Base-by-base conservation (phyloP, 169 alveolate species). In the Cryptosporidium parvum region DNA sequence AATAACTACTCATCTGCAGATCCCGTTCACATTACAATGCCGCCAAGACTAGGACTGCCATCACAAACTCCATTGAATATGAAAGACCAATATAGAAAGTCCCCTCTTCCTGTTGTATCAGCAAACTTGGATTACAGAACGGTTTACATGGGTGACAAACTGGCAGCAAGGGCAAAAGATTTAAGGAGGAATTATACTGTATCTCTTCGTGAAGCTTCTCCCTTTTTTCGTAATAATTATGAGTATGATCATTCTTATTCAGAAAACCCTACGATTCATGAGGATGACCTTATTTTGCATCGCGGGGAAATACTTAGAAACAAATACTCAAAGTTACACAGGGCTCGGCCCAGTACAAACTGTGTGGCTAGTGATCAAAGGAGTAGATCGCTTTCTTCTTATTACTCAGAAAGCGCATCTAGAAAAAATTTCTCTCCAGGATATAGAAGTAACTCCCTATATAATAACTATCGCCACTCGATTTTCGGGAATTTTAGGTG, bases 51-150 rank as follows among this genome's bases (percentile, higher is more conserved):
- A 31, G 89, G 89, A 18, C 39, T 80, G 7, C 89, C 89, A 0
- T 62, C 75, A 3, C 89, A 80, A 62, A 80, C 89, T 21, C 89
- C 89, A 26, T 62, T 80, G 44, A 80, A 80, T 12, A 61, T 59
- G 31, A 59, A 33, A 18, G 89, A 80, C 44, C 75, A 62, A 21
- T 62, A 62, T 62, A 62, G 51, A 44, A 80, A 80, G 65, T 80
- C 89, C 42, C 89, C 89, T 12, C 75, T 80, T 31, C 89, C 89
- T 18, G 48, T 80, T 42, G 89, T 80, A 39, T 14, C 75, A 29
- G 89, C 89, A 62, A 80, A 80, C 26, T 44, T 65, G 21, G 89
- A 80, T 23, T 59, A 80, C n/a, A 80, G 89, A 29, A 62, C 89
- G 0, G 65, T 48, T 29, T 80, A 80, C 62, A 80, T 80, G 89